Conservation (phyloP, 1,284 basidiomycete genomes). For the Cutaneotrichosporon spelunceum region DNA sequence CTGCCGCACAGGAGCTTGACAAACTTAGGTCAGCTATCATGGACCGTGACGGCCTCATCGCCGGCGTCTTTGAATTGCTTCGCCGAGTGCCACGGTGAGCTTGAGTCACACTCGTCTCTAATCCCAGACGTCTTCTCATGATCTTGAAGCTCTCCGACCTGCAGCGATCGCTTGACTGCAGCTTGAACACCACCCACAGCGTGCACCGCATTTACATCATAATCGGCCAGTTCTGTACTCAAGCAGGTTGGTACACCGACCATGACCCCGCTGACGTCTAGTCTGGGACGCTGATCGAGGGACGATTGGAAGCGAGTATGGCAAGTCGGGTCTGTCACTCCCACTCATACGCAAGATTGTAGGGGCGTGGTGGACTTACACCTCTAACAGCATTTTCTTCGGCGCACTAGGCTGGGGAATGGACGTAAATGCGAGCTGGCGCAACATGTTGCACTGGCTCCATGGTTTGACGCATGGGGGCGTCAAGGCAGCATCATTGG, state of each 20-base stretch:
- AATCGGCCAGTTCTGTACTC: constrained; percentile 82
- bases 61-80: constrained; percentile 79
- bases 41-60: constrained; percentile 71
- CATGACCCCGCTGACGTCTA: constrained; percentile 49
- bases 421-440: constrained; percentile 63
- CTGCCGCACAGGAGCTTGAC: constrained; percentile 68
- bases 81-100: constrained; percentile 71
- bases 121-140: constrained; percentile 46
- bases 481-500: constrained; percentile 33
- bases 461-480: constrained; percentile 42
- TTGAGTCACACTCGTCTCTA: not conserved
- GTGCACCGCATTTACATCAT: constrained; percentile 84
- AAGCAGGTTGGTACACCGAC: constrained; percentile 32
- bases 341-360: constrained; percentile 22
- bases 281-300: constrained; percentile 73
- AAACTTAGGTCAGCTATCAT: constrained; percentile 63
- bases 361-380: constrained; percentile 25
- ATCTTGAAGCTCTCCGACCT: constrained; percentile 59
- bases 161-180: constrained; percentile 61
- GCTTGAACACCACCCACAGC: constrained; percentile 58
- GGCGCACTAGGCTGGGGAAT: constrained; percentile 53
- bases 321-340: constrained; percentile 28
- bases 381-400: constrained; percentile 39
- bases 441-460: constrained; percentile 66
- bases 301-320: constrained; percentile 18